These are phyloP conservation scores for Cadophora luteo-olivacea DNA, from an alignment of 2,329 filamentous ascomycete species.

Conservation along the genomic window DNA sequence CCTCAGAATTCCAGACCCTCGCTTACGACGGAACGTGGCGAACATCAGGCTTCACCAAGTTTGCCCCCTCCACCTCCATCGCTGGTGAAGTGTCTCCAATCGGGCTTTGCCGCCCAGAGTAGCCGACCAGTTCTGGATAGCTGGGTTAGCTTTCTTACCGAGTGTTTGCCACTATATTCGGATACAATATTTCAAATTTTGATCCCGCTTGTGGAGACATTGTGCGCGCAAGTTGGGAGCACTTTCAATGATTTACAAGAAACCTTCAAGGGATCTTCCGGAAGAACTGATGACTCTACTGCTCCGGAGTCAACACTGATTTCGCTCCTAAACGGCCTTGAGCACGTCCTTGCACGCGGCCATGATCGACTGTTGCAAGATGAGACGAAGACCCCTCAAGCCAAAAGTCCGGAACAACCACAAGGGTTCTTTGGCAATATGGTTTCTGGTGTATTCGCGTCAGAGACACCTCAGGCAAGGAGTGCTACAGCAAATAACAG, in stretches of 20 bases:
- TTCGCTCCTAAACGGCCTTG: slow-evolving; percentile 88
- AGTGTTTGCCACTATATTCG: slow-evolving; percentile 83
- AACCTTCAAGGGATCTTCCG: slow-evolving; percentile 60
- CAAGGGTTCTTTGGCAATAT: slow-evolving; percentile 94
- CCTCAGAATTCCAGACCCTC: slow-evolving; percentile 51
- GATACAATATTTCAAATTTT: slow-evolving; percentile 88
- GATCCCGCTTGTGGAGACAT: slow-evolving; percentile 87
- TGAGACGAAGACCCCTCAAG: slow-evolving; percentile 70
- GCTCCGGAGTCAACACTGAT: slow-evolving; percentile 77
- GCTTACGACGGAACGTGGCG: slow-evolving; percentile 49
- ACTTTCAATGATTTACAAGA: slow-evolving; percentile 75
- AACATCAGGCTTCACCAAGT: slow-evolving; percentile 48
- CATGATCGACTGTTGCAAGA: slow-evolving; percentile 83
- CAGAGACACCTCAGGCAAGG: slow-evolving; percentile 77
- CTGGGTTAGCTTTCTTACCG: slow-evolving; percentile 86
- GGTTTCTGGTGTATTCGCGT: slow-evolving; percentile 87
- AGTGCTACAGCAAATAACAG: slow-evolving; percentile 91
- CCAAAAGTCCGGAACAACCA: slow-evolving; percentile 81
- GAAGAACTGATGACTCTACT: slow-evolving; percentile 42
- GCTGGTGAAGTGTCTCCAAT: slow-evolving; percentile 84
- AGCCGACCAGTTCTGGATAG: slow-evolving; percentile 84
- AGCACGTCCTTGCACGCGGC: slow-evolving; percentile 85
- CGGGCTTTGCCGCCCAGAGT: slow-evolving; percentile 76
- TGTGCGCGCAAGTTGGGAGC: slow-evolving; percentile 77
- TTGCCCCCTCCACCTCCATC: slow-evolving; percentile 67